A percentile compares a stretch with the other conserved stretches of the same genome.
Conservation (phyloP, 257 asterid species). For the Solanum medicagineum region DNA sequence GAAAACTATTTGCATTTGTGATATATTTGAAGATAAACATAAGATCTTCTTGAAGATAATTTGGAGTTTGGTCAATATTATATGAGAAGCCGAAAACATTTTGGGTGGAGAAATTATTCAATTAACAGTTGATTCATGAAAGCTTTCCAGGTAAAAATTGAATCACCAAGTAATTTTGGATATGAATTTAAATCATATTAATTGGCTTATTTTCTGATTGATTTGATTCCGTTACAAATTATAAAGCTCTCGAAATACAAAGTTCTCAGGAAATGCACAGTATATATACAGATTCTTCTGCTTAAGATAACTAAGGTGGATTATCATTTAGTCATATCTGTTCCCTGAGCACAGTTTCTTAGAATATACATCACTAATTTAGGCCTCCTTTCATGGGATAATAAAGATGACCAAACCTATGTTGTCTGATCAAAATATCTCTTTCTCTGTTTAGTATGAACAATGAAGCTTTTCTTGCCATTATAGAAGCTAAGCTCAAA, state of each 20-base stretch:
- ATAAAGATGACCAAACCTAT: not conserved
- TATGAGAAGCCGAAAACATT: not conserved
- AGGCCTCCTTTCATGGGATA: not conserved
- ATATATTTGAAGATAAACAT: not conserved
- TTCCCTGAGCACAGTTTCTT: not conserved
- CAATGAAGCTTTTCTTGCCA: not conserved
- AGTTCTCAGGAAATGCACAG: not conserved
- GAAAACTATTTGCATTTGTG: not conserved
- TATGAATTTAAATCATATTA: not conserved
- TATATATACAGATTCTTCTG: not conserved
- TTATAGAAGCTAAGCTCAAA: not conserved
- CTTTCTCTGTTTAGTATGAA: not conserved
- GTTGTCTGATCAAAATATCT: not conserved
- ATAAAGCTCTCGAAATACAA: not conserved
- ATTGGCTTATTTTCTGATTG: not conserved
- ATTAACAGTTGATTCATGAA: not conserved
- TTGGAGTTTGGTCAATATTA: not conserved
- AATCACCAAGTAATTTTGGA: not conserved
- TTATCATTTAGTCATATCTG: not conserved
- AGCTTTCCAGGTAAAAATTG: not conserved
- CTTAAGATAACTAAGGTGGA: not conserved
- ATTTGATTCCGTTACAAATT: not conserved
- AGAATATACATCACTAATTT: not conserved
- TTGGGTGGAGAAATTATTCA: not conserved
- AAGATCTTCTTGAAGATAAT: not conserved